Evolutionary conservation across 2,329 filamentous ascomycete species (phyloP), one percentile per base, ranked within the genome.

Genomic region (Zelopaecilomyces penicillatus): DNA sequence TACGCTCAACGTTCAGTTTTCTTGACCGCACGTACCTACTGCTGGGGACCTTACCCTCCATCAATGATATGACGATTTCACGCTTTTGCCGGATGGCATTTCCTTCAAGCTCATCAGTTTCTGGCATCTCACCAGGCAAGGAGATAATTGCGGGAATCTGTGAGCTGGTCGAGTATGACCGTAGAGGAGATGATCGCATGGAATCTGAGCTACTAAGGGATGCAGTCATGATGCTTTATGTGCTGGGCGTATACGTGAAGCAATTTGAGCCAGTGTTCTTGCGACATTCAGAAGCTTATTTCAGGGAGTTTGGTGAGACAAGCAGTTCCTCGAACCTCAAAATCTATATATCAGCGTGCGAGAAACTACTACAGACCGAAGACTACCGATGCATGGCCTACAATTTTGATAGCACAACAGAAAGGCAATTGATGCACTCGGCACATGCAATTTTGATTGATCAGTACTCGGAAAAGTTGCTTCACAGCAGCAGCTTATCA

Each of bases 1-100:
- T 98, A 42, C 80, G 89, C 40, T 91, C 86, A 51, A 85, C 94
- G 34, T 97, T 96, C 66, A 95, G 89, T 67, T 98, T 90, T 58
- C 76, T 98, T 52, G 91, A 98, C 61, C 82, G 93, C 50, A 87
- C 89, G 2, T 96, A 89, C 59, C 74, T 98, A 6, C 71, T 95
- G 3, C 82, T 84, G 46, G 81, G 82, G 38, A 79, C 83, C 26
- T 67, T 76, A 32, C 74, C 75, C 7, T 85, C 85, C 31, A 80
- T 98, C 45, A 85, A 90, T 57, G 87, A 95, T 57, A 82, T 95
- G 70, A 80, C 83, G 5, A 80, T 93, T 44, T 66, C 73, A 10
- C 75, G 88, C 48, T 98, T 97, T 61, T 78, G 86, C 43, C 75
- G 66, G 48, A 74, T 73, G 53, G 63, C 74, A 3, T 82, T 75